phyloP scores from a whole-genome alignment of 768 basidiomycete species.

The Leccinum imitatum region DNA sequence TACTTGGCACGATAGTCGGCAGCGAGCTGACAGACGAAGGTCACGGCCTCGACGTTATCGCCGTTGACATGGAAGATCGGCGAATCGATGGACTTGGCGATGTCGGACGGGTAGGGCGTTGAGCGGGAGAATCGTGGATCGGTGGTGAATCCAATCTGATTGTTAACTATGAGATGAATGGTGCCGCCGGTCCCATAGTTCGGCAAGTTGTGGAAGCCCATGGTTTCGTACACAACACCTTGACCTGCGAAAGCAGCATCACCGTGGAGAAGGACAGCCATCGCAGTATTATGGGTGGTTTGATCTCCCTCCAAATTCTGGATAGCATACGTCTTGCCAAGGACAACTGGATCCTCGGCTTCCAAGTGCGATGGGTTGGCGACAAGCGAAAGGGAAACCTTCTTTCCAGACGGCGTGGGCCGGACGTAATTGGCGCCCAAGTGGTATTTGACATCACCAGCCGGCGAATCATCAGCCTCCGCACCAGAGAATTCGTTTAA shows the following conservation, averaged over 20 bases:
- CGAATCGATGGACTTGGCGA: constrained; percentile 96
- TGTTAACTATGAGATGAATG: constrained; percentile 97
- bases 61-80: constrained; percentile 99
- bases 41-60: constrained; percentile 97
- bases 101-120: constrained; percentile 96
- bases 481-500: constrained; percentile 92
- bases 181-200: constrained; percentile 98
- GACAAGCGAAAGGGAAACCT: constrained; percentile 94
- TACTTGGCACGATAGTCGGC: constrained; percentile 98
- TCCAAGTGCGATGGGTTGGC: constrained; percentile 99
- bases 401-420: constrained; percentile 97
- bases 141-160: constrained; percentile 99
- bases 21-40: constrained; percentile 96
- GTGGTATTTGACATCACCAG: constrained; percentile 99
- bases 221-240: constrained; percentile 98
- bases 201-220: constrained; percentile 95
- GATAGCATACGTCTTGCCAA: constrained; percentile 96
- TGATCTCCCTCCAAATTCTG: constrained; percentile 94
- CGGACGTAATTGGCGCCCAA: constrained; percentile 98
- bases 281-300: constrained; percentile 74
- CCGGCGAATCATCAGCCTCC: constrained; percentile 70
- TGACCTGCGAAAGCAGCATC: constrained; percentile 99
- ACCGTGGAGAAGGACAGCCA: constrained; percentile 95
- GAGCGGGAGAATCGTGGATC: constrained; percentile 97
- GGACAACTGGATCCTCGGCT: constrained; percentile 96